These are phyloP conservation scores for Hypericum perforatum DNA, from an alignment of 345 rosid genomes.

Conservation along the genomic window DNA sequence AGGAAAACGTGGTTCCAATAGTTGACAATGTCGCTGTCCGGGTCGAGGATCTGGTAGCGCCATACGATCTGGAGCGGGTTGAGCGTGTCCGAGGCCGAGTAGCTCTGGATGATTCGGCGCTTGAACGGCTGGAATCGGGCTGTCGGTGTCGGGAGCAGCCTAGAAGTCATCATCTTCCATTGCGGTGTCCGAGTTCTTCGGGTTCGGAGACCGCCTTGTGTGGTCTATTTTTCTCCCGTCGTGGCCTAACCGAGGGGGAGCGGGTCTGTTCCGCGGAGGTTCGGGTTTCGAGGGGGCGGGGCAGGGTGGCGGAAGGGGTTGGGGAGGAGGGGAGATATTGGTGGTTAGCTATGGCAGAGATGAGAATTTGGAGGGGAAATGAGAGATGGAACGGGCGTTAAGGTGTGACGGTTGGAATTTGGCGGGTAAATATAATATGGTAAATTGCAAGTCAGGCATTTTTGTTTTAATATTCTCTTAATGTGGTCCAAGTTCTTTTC, in stretches of 20 bases:
- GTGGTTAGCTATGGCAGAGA: no score
- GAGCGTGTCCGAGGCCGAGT: conserved; percentile 5
- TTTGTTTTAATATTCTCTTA: no score
- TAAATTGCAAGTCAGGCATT: no score
- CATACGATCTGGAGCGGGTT: conserved; percentile 46
- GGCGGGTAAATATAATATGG: no score
- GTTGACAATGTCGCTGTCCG: conserved; percentile 69
- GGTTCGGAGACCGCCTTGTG: not conserved
- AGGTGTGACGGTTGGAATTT: no score
- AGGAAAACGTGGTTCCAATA: conserved; percentile 91
- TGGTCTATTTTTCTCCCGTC: not conserved
- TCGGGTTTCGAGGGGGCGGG: not conserved
- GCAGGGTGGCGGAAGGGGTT: not conserved
- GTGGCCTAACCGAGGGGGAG: not conserved
- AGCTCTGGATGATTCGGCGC: conserved; percentile 6
- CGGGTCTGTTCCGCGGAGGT: not conserved
- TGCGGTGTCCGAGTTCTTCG: no score
- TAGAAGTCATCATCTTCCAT: no score
- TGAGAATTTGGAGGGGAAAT: no score
- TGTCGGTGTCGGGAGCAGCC: not conserved
- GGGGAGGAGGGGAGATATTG: not conserved
- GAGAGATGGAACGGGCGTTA: no score
- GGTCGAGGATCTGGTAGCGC: conserved; percentile 81
- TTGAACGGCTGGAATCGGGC: not conserved
- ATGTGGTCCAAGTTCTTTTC: no score